These are phyloP conservation scores for Colletotrichum gigasporum DNA, from an alignment of 2,329 filamentous ascomycete species.

Conservation along the genomic window DNA sequence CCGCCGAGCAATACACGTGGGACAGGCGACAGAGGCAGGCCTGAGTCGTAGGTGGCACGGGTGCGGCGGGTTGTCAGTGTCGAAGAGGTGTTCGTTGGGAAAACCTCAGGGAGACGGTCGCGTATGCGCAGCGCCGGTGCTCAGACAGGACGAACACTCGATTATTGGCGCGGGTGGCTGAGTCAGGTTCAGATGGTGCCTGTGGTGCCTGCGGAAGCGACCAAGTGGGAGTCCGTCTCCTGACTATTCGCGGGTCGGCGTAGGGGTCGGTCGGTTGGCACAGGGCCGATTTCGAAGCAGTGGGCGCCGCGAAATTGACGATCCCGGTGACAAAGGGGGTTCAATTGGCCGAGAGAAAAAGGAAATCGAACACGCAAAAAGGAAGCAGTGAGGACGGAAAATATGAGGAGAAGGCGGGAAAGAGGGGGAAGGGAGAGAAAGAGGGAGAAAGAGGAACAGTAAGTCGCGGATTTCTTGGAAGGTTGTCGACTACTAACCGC, in stretches of 20 bases:
- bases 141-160: slow-evolving; percentile 25
- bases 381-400: slow-evolving; percentile 41
- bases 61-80: slow-evolving; percentile 1
- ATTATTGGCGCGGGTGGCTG: slow-evolving; percentile 27
- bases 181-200: slow-evolving; percentile 29
- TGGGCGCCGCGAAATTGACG: slow-evolving; percentile 1
- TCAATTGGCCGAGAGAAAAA: slow-evolving; percentile 18
- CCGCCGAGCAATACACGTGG: not conserved
- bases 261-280: slow-evolving; percentile 13
- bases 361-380: slow-evolving; percentile 40
- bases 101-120: slow-evolving; percentile 2
- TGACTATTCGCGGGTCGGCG: slow-evolving; percentile 28
- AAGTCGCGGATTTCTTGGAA: slow-evolving; percentile 13
- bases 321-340: not conserved
- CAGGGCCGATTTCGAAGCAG: slow-evolving; percentile 8
- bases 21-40: not conserved
- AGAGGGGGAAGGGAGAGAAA: not conserved
- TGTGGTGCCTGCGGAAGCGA: slow-evolving; percentile 13
- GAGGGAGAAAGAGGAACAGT: not conserved
- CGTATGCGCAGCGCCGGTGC: slow-evolving; percentile 1
- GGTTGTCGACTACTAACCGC: not conserved
- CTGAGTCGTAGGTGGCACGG: not conserved
- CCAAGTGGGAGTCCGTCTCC: slow-evolving; percentile 16
- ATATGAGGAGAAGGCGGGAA: not conserved
- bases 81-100: not conserved